phyloP scores from a whole-genome alignment of 2,329 filamentous ascomycete species.

The Ophiocordyceps australis region DNA sequence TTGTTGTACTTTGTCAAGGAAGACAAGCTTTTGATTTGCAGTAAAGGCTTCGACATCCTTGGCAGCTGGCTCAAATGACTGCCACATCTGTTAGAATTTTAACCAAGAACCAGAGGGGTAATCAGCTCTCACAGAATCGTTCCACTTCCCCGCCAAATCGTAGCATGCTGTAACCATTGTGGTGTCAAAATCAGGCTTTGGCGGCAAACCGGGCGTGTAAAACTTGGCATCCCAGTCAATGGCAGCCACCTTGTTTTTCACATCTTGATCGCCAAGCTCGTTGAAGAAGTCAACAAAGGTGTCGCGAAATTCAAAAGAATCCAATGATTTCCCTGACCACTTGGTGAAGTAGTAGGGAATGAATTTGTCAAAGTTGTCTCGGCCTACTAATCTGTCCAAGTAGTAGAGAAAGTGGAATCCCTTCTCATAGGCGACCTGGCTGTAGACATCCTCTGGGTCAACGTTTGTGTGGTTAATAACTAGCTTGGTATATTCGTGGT shows the following conservation, averaged over 20 bases:
- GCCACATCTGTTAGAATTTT: conserved; percentile 3
- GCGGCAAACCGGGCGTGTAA: conserved; percentile 73
- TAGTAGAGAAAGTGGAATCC: conserved; percentile 89
- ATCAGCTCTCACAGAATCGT: conserved; percentile 29
- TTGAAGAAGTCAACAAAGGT: conserved; percentile 77
- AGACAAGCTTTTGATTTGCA: conserved; percentile 80
- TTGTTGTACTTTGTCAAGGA: conserved; percentile 63
- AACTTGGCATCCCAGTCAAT: conserved; percentile 88
- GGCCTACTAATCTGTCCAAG: conserved; percentile 70
- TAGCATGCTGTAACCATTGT: conserved; percentile 75
- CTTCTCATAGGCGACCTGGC: conserved; percentile 85
- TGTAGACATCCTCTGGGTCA: conserved; percentile 93
- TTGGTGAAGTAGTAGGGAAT: conserved; percentile 87
- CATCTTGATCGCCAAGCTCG: conserved; percentile 39
- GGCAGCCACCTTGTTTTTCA: conserved; percentile 44
- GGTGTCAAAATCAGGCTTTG: conserved; percentile 83
- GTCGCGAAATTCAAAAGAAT: conserved; percentile 86
- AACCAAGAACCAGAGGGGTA: conserved; percentile 6
- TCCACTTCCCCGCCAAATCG: conserved; percentile 65
- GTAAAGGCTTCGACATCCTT: conserved; percentile 58
- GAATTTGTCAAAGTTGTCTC: conserved; percentile 82
- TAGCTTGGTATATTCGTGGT: conserved; percentile 87
- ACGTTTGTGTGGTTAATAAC: conserved; percentile 74
- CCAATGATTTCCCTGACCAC: conserved; percentile 72
- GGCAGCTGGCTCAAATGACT: conserved; percentile 43